Base-by-base conservation (phyloP, 78 protist genomes). In the Polysphondylium violaceum region DNA sequence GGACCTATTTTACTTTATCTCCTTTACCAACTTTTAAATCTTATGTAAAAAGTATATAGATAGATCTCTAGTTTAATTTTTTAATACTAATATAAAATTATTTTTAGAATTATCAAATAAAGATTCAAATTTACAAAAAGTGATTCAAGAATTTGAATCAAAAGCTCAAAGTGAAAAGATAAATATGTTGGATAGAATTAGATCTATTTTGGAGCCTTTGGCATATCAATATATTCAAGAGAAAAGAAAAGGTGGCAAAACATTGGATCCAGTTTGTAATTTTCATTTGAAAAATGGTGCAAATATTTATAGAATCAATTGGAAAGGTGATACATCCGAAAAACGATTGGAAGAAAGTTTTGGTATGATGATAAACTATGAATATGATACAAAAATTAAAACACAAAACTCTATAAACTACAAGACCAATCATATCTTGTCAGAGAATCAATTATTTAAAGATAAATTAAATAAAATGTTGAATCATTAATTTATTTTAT, bases 211-310 rank as follows among this genome's bases (percentile, higher is more conserved):
- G 27, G 23, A 27, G 17, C n/a, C 19, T 40, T 36, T 40, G 3
- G 0, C 43, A 17, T 50, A 43, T 44, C 16, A 68, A 68, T 44
- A 27, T 68, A 68, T 61, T 33, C 14, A 50, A 27, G 91, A 83
- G 50, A 83, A 83, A 40, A 71, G 44, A 43, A 83, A 69, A 74
- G 31, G 35, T 56, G 69, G 69, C 31, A 79, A 72, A 56, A 58
- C 67, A 29, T 33, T 69, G 43, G 91, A 83, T 21, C 91, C 91
- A 59, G 91, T 83, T 29, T 83, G 79, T 69, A 83, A 83, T 58
- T 83, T 83, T n/a, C 91, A 83, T 58, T 59, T 83, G 44, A 83
- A 83, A 29, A 83, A 83, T 83, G 91, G 91, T 35, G 91, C 91
- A 3, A 58, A 71, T 7, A 47, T 83, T 19, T 83, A 83, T 58